phyloP scores from a whole-genome alignment of 2,329 filamentous ascomycete species.

The Claviceps pusilla region DNA sequence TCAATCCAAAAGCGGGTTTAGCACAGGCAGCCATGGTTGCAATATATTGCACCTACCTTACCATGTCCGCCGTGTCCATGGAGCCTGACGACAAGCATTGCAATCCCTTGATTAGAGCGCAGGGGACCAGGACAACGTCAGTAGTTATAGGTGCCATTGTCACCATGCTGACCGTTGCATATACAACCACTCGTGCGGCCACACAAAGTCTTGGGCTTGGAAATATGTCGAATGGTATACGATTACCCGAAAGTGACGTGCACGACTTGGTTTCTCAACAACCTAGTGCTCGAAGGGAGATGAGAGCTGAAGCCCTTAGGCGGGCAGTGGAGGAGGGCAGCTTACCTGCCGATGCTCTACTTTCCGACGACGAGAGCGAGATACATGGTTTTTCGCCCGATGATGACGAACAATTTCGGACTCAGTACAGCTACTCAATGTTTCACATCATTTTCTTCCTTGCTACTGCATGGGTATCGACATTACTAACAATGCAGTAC shows the following conservation, averaged over 20 bases:
- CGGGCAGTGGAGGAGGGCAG: constrained; percentile 86
- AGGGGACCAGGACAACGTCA: constrained; percentile 76
- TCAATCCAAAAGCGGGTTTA: constrained; percentile 82
- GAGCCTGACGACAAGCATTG: constrained; percentile 86
- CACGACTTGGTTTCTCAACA: constrained; percentile 83
- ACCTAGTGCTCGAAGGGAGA: constrained; percentile 64
- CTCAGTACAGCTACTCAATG: constrained; percentile 89
- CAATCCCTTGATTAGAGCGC: constrained; percentile 78
- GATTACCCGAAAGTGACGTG: constrained; percentile 56
- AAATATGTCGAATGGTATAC: constrained; percentile 35
- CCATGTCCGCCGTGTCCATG: constrained; percentile 97
- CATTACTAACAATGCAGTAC: constrained; percentile 64
- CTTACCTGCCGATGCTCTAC: constrained; percentile 75
- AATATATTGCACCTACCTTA: constrained; percentile 96
- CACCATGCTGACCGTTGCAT: constrained; percentile 92
- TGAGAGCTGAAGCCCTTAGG: constrained; percentile 82
- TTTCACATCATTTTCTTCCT: constrained; percentile 98
- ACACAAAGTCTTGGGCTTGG: constrained; percentile 74
- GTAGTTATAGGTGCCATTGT: constrained; percentile 87
- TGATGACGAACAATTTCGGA: constrained; percentile 77
- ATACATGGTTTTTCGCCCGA: constrained; percentile 47
- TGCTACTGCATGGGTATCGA: constrained; percentile 90
- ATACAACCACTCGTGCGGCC: constrained; percentile 90
- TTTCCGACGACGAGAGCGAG: constrained; percentile 57
- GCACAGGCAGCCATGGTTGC: constrained; percentile 97